These are phyloP conservation scores for Globisporangium nagaii DNA, from an alignment of 352 stramenopile species.

Conservation along the genomic window DNA sequence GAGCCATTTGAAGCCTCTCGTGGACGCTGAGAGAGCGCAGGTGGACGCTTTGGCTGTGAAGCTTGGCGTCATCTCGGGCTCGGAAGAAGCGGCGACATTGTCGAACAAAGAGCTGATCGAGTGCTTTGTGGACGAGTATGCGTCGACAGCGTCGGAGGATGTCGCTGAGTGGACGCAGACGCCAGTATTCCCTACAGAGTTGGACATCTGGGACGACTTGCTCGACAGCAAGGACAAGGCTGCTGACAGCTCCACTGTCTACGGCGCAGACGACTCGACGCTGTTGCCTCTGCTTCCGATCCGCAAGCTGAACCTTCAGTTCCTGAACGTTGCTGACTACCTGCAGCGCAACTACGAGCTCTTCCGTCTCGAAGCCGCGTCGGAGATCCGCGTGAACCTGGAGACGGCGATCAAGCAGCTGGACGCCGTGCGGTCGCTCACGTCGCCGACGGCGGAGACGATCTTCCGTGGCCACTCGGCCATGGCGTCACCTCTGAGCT, in stretches of 20 bases:
- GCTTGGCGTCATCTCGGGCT: slow-evolving; percentile 41
- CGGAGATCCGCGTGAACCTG: slow-evolving; percentile 82
- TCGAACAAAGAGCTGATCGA: slow-evolving; percentile 41
- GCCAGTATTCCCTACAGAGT: slow-evolving; percentile 76
- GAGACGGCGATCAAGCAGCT: slow-evolving; percentile 82
- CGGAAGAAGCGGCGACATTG: slow-evolving; percentile 23
- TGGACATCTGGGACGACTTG: slow-evolving; percentile 84
- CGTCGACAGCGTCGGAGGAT: slow-evolving; percentile 23
- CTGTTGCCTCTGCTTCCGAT: slow-evolving; percentile 72
- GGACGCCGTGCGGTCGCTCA: slow-evolving; percentile 38
- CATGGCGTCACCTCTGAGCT: slow-evolving; percentile 30
- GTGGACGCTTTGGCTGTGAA: slow-evolving; percentile 33
- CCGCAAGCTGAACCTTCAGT: slow-evolving; percentile 95
- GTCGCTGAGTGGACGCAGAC: slow-evolving; percentile 13
- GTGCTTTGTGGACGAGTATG: slow-evolving; percentile 56
- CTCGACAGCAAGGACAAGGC: slow-evolving; percentile 19
- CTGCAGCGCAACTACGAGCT: slow-evolving; percentile 91
- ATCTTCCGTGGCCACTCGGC: slow-evolving; percentile 56
- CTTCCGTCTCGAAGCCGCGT: slow-evolving; percentile 84
- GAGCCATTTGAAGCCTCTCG: slow-evolving; percentile 31
- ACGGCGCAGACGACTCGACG: slow-evolving; percentile 28
- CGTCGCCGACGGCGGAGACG: slow-evolving; percentile 33
- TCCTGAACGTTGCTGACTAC: slow-evolving; percentile 93
- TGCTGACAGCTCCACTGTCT: slow-evolving; percentile 18
- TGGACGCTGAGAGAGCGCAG: slow-evolving; percentile 21